Conservation (phyloP, 2,329 filamentous ascomycete genomes). For the Aspergillus ibericus region DNA sequence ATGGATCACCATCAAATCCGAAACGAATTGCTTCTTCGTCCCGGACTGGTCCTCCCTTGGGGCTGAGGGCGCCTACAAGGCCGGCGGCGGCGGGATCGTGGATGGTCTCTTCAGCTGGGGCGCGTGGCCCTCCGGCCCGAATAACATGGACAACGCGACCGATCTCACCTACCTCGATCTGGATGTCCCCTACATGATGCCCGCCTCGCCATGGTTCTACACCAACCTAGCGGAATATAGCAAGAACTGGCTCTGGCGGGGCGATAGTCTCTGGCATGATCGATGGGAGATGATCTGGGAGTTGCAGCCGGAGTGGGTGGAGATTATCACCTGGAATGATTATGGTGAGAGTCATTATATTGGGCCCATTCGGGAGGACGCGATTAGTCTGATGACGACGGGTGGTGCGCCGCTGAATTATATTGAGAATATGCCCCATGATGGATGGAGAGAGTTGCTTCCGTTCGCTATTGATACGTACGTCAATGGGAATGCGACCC, state of each 20-base stretch:
- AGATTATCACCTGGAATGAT: constrained; percentile 52
- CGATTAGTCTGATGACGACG: neutral
- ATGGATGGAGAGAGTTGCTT: neutral
- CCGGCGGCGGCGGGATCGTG: constrained; percentile 20
- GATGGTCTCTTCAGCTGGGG: constrained; percentile 41
- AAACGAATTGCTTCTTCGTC: constrained; percentile 45
- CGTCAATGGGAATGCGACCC: neutral
- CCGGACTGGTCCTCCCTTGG: constrained; percentile 48
- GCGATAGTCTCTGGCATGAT: constrained; percentile 47
- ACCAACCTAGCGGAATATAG: constrained; percentile 51
- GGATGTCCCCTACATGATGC: constrained; percentile 51
- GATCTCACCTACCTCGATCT: constrained; percentile 41
- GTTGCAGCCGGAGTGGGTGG: constrained; percentile 50
- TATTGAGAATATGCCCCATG: neutral
- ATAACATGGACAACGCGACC: constrained; percentile 46
- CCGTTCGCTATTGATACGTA: neutral
- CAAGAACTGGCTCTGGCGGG: constrained; percentile 55
- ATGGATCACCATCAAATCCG: constrained; percentile 45
- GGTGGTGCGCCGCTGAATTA: neutral
- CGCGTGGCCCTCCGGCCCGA: constrained; percentile 43
- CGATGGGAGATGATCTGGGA: constrained; percentile 45
- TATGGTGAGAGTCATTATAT: constrained; percentile 59
- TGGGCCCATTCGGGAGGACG: constrained; percentile 34
- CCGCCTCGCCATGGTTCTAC: constrained; percentile 53
- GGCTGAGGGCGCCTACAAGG: constrained; percentile 31